Base-by-base conservation (phyloP, 2,329 filamentous ascomycete species). In the Beauveria scarabaeidicola region DNA sequence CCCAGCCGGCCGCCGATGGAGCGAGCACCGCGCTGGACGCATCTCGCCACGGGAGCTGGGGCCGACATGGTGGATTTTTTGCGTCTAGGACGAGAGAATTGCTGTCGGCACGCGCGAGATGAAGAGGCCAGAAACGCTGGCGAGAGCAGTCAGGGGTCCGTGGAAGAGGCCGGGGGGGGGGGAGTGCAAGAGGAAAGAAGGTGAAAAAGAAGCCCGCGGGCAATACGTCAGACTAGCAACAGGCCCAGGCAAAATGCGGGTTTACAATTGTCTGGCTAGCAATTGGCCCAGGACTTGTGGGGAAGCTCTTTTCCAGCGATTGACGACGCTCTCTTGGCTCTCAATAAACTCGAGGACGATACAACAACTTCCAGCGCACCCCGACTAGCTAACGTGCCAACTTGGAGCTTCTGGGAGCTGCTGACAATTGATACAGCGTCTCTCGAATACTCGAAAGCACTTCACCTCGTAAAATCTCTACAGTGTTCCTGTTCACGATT, bases 21-120 rank as follows among this genome's bases (percentile, higher is more conserved):
- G 61, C 72, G 70, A 48, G 70, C 69, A 66, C 70, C 69, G 66
- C 69, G 74, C 66, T 72, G 73, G 54, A 75, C 68, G 66, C 70
- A 75, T 64, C 74, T 70, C 61, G 73, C 70, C 60, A 76, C 67
- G 19, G 74, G 73, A 63, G 71, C 66, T 47, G 70, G 66, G 59
- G 72, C 69, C 59, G 72, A 69, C 73, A 75, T 75, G 63, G 53
- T 67, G 61, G 15, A 15, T 15, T 11, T 25, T 5, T 50, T 52
- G 23, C 21, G 17, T 36, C 11, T n/a, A 15, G 29, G 15, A 32
- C 23, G 25, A 40, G 25, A 27, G 21, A 48, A 55, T 48, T 52
- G 44, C 38, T 41, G 38, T 38, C 29, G 40, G 29, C 58, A 38
- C 50, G 19, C 17, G 51, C 38, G 52, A 61, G 52, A 55, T 46